These are phyloP conservation scores for Candida maris DNA, from an alignment of 805 yeast genomes.

Conservation along the genomic window DNA sequence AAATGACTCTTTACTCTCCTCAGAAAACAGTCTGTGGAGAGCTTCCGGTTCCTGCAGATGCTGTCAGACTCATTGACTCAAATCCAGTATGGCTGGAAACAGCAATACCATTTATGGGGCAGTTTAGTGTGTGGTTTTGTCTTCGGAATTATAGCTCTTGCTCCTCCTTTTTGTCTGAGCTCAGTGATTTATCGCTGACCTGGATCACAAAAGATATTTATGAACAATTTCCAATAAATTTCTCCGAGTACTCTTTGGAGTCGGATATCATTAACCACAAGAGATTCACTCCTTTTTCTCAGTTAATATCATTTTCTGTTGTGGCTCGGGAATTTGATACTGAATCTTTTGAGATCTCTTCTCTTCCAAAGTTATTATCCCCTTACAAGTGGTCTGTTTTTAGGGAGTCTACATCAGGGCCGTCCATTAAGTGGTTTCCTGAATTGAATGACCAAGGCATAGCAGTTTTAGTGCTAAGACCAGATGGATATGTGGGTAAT, in stretches of 20 bases:
- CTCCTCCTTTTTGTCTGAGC: background rate
- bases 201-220: background rate
- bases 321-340: background rate
- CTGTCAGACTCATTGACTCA: slow-evolving; percentile 11
- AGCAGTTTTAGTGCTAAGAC: slow-evolving; percentile 18
- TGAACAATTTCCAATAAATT: background rate
- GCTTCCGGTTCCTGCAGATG: slow-evolving; percentile 14
- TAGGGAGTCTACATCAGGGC: slow-evolving; percentile 3
- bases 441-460: background rate
- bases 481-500: slow-evolving; percentile 23
- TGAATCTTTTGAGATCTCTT: slow-evolving; percentile 2
- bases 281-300: slow-evolving; percentile 10
- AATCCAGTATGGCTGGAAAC: slow-evolving; percentile 13
- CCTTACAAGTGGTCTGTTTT: slow-evolving; percentile 12
- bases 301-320: slow-evolving; percentile 5
- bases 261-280: slow-evolving; percentile 3
- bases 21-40: slow-evolving; percentile 5
- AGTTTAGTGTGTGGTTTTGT: slow-evolving; percentile 6
- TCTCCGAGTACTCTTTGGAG: slow-evolving; percentile 2
- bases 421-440: slow-evolving; percentile 7
- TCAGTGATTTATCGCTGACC: background rate
- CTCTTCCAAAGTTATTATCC: slow-evolving; percentile 8
- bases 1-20: background rate
- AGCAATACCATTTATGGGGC: slow-evolving; percentile 13
- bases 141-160: background rate